Conservation (phyloP, 1,139 yeast species). For the Martiniozyma asiatica region DNA sequence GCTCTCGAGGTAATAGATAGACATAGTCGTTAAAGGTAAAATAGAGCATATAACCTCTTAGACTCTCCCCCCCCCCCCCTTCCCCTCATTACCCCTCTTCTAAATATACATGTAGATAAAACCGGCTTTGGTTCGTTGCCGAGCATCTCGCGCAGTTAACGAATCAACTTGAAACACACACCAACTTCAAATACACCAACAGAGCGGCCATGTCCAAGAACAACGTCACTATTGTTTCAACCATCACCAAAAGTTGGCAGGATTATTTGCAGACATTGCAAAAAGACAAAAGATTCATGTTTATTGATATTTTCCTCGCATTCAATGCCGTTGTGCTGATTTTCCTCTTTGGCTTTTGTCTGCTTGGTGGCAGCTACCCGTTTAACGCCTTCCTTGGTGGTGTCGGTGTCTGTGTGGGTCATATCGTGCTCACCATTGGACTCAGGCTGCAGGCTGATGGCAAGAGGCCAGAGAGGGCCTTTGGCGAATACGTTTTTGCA, state of each 20-base stretch:
- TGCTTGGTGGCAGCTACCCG: conserved; percentile 80
- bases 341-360: conserved; percentile 66
- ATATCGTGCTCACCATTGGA: conserved; percentile 76
- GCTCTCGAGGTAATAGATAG: too few relatives aligned
- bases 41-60: too few relatives aligned
- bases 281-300: conserved; percentile 31
- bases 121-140: too few relatives aligned
- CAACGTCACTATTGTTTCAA: too few relatives aligned
- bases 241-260: too few relatives aligned
- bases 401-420: conserved; percentile 85
- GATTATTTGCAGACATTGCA: neutral
- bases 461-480: conserved; percentile 51
- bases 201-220: too few relatives aligned
- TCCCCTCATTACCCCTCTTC: too few relatives aligned
- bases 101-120: neutral
- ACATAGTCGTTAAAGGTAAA: too few relatives aligned
- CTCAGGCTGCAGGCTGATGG: conserved; percentile 45
- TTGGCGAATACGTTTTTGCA: conserved; percentile 84
- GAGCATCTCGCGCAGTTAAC: too few relatives aligned
- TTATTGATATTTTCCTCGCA: conserved; percentile 67
- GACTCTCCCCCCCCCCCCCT: too few relatives aligned
- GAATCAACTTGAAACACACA: too few relatives aligned
- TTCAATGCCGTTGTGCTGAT: conserved; percentile 68
- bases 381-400: conserved; percentile 96
- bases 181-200: too few relatives aligned